Evolutionary conservation across 2,329 filamentous ascomycete genomes (phyloP).

Genomic region (Cephalotrichum gorgonifer): DNA sequence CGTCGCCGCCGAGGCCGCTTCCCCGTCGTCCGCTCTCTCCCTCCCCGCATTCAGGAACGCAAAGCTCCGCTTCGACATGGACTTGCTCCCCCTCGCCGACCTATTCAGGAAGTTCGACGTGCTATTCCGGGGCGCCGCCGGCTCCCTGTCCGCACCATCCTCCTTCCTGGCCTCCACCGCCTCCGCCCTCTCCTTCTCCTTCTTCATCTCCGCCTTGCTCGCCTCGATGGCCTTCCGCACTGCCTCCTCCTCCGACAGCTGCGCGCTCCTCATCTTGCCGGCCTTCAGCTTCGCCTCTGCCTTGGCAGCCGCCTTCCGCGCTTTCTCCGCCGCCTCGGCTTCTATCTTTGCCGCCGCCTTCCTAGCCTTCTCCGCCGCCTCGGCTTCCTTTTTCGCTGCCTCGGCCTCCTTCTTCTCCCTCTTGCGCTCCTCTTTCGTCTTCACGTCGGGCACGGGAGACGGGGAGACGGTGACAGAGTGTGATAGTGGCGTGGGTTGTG

Average conservation of each 20-base stretch:
- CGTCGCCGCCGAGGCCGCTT: slow-evolving; percentile 9
- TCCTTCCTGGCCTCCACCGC: slow-evolving; percentile 33
- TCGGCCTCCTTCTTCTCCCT: slow-evolving; percentile 61
- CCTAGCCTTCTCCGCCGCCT: slow-evolving; percentile 44
- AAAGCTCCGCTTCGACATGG: slow-evolving; percentile 67
- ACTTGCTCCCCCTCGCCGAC: slow-evolving; percentile 64
- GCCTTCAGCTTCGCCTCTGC: slow-evolving; percentile 2
- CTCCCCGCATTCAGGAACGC: slow-evolving; percentile 44
- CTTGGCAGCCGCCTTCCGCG: slow-evolving; percentile 30
- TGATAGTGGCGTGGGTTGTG: too few relatives aligned
- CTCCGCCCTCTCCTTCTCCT: slow-evolving; percentile 27
- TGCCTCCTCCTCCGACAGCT: slow-evolving; percentile 15
- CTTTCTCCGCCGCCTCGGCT: slow-evolving; percentile 42
- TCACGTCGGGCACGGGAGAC: slow-evolving; percentile 10
- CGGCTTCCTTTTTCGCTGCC: slow-evolving; percentile 38
- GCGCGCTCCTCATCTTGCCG: slow-evolving; percentile 18
- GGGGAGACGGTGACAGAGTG: too few relatives aligned
- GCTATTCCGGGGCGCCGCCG: slow-evolving; percentile 24
- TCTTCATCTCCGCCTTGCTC: slow-evolving; percentile 33
- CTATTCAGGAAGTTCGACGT: slow-evolving; percentile 47
- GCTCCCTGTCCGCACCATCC: slow-evolving; percentile 27
- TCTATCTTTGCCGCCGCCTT: slow-evolving; percentile 37
- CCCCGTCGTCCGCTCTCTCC: slow-evolving; percentile 14
- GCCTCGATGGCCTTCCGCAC: slow-evolving; percentile 4
- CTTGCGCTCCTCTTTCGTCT: slow-evolving; percentile 50